Evolutionary conservation across 331 rosid species (phyloP).

Genomic region (Acacia pycnantha): DNA sequence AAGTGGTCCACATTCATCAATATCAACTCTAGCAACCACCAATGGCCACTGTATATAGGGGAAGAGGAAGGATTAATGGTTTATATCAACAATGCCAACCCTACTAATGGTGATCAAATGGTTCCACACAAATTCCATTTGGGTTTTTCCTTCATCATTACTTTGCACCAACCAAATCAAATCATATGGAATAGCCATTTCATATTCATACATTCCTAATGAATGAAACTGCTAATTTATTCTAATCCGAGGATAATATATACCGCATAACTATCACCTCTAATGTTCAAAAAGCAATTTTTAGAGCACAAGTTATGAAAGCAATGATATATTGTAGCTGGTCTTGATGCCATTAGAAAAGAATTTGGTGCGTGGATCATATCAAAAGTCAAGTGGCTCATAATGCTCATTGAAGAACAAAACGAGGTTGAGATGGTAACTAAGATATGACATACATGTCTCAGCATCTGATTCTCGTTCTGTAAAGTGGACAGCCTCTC

Average conservation of each 20-base stretch:
- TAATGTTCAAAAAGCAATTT: not conserved
- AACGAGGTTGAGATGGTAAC: not conserved
- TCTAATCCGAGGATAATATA: not conserved
- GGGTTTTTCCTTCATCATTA: not conserved
- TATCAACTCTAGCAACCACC: not conserved
- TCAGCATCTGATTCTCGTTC: conserved; percentile 99
- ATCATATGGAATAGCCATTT: not conserved
- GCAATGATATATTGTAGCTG: not conserved
- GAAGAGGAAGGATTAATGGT: not conserved
- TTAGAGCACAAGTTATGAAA: not conserved
- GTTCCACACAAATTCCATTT: not conserved
- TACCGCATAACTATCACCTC: not conserved
- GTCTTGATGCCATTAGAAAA: not conserved
- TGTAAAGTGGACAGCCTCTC: conserved; percentile 93
- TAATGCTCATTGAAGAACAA: conserved; percentile 8
- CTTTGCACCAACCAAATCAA: not conserved
- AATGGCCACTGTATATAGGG: not conserved
- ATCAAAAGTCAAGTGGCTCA: not conserved
- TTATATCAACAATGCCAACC: not conserved
- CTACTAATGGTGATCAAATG: not conserved
- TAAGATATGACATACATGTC: conserved; percentile 62
- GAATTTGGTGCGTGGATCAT: not conserved
- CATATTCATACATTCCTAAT: not conserved
- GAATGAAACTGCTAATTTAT: not conserved
- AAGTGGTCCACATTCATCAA: not conserved